Evolutionary conservation across 2,329 filamentous ascomycete genomes (phyloP), one percentile per base, ranked within the genome.

Genomic region (Hypoxylon sp.): DNA sequence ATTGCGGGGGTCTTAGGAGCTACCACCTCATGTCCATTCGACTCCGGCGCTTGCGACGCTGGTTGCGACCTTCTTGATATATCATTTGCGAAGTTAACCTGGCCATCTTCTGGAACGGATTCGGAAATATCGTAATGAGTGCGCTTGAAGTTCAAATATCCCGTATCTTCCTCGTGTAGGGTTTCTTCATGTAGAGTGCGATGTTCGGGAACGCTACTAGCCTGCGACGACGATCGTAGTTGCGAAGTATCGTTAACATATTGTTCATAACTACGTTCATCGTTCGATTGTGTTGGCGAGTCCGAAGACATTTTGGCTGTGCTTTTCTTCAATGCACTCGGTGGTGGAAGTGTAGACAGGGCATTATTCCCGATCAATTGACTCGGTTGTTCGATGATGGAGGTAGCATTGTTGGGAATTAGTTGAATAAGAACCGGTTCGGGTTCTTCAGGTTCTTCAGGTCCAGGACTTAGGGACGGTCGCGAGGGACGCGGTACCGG

Each of bases 221-320:
- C 44, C 32, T 74, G 73, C 27, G 73, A 75, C 65, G 78, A 75
- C 53, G 27, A 75, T 58, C 29, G 76, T 54, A 70, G 65, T 42
- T 74, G 74, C 42, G 72, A 72, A 21, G 65, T 72, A 42, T 73
- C 66, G 10, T 75, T 68, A 65, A 70, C 67, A 77, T 84, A 80
- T 70, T 81, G 78, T 6, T 84, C 83, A 71, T 89, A 89, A 76
- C 87, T 87, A 39, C 87, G 84, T 51, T 82, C 86, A 48, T 84
- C 82, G 70, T 89, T 89, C 64, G 82, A 79, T 75, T 89, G 87
- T 1, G 87, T 89, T 1, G 84, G 84, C 8, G 86, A 86, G 62
- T 84, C 83, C 10, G 85, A 86, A n/a, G 76, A 78, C 75, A 76
- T 77, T 32, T 84, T 80, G 44, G n/a, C 35, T 79, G 82, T 85